Evolutionary conservation across 2,329 filamentous ascomycete genomes (phyloP).

Genomic region (Rhynchosporium secalis): DNA sequence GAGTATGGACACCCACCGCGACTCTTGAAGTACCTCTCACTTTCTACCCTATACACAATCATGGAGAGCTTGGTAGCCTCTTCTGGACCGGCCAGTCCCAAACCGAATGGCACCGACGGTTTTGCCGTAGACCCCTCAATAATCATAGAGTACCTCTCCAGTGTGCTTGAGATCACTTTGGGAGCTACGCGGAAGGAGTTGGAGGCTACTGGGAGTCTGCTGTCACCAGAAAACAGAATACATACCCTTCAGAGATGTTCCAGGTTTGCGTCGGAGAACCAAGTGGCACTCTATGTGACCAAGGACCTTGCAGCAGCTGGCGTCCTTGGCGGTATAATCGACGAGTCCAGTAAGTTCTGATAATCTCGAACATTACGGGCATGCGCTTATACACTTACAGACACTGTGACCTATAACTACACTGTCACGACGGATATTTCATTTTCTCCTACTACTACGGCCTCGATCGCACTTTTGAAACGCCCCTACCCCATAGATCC

Average conservation of each 20-base stretch:
- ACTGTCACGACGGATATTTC: slow-evolving; percentile 80
- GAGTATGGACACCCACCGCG: slow-evolving; percentile 21
- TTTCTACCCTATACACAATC: slow-evolving; percentile 30
- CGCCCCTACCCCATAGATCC: slow-evolving; percentile 85
- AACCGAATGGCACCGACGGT: slow-evolving; percentile 36
- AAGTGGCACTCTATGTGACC: slow-evolving; percentile 86
- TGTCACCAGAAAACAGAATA: slow-evolving; percentile 58
- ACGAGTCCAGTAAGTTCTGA: slow-evolving; percentile 42
- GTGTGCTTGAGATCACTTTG: slow-evolving; percentile 71
- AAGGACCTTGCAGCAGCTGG: slow-evolving; percentile 64
- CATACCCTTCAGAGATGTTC: slow-evolving; percentile 87
- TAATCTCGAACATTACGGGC: slow-evolving; percentile 16
- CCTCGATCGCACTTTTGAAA: slow-evolving; percentile 88
- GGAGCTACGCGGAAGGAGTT: slow-evolving; percentile 78
- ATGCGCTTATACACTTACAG: slow-evolving; percentile 42
- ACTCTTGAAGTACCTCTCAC: slow-evolving; percentile 21
- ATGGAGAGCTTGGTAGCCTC: slow-evolving; percentile 40
- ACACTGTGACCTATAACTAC: slow-evolving; percentile 66
- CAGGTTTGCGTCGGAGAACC: slow-evolving; percentile 85
- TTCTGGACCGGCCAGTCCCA: slow-evolving; percentile 30
- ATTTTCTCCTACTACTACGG: slow-evolving; percentile 74
- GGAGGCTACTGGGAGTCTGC: slow-evolving; percentile 75
- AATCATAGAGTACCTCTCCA: slow-evolving; percentile 70
- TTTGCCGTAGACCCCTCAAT: slow-evolving; percentile 66
- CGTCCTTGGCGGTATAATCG: slow-evolving; percentile 34